A percentile compares a stretch with the other conserved stretches of the same genome.
These are phyloP conservation scores for Bothriochloa decipiens DNA, from an alignment of 176 grass and related monocot genomes.

Conservation along the genomic window DNA sequence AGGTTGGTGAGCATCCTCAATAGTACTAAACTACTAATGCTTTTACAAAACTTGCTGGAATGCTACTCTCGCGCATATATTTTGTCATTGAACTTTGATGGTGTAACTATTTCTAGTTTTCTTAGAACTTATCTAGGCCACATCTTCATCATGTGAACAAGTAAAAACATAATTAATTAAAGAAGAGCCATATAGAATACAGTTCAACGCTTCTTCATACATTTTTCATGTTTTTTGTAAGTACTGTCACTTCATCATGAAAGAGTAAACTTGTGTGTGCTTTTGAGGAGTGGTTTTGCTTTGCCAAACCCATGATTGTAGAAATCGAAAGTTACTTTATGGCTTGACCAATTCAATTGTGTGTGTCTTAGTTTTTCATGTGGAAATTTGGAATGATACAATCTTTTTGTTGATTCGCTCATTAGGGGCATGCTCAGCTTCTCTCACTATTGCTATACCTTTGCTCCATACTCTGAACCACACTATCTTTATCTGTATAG, in stretches of 20 bases:
- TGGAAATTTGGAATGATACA: neutral
- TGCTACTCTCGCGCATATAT: neutral
- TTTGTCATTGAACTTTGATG: neutral
- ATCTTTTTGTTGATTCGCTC: neutral
- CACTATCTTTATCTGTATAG: neutral
- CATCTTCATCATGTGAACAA: neutral
- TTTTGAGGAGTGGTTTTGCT: neutral
- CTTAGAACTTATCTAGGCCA: neutral
- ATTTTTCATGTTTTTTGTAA: neutral
- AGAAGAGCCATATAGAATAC: neutral
- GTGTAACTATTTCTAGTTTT: neutral
- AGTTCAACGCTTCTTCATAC: slow-evolving; percentile 1
- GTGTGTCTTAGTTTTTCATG: neutral
- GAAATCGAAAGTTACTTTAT: neutral
- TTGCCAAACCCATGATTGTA: neutral
- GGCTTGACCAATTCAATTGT: neutral
- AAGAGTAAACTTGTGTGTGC: neutral
- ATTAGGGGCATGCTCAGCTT: slow-evolving; percentile 8
- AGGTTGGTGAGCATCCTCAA: slow-evolving; percentile 36
- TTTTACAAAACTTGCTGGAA: neutral
- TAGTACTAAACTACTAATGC: neutral
- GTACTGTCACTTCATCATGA: neutral
- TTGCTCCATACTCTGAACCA: neutral
- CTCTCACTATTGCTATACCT: neutral
- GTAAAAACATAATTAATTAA: neutral